Evolutionary conservation across 139 green algal species (phyloP).

Genomic region (Mesotaenium endlicherianum): DNA sequence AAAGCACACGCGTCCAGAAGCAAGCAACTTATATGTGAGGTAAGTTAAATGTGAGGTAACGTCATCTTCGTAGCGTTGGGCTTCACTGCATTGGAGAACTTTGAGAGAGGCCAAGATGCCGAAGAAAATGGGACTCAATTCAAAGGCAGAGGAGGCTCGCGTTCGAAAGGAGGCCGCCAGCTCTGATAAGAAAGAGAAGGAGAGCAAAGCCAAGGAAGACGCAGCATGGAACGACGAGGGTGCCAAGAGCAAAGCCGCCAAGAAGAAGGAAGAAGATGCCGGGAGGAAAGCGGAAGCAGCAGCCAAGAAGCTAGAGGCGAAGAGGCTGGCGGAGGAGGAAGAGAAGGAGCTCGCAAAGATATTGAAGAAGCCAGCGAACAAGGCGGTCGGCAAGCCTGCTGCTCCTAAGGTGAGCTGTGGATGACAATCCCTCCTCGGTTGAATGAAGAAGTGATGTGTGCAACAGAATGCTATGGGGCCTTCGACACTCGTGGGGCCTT

Average conservation of each 20-base stretch:
- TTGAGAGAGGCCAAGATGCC: no score
- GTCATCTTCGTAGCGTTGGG: no score
- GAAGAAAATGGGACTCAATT: slow-evolving; percentile 44
- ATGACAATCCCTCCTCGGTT: no score
- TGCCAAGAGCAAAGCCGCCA: slow-evolving; percentile 46
- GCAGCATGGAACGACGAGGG: slow-evolving; percentile 31
- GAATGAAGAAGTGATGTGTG: no score
- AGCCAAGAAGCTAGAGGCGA: slow-evolving; percentile 45
- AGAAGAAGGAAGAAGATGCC: slow-evolving; percentile 53
- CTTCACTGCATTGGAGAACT: no score
- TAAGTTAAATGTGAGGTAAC: no score
- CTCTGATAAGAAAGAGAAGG: slow-evolving; percentile 31
- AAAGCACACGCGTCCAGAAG: no score
- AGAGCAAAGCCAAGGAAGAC: slow-evolving; percentile 50
- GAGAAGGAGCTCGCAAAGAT: slow-evolving; percentile 42
- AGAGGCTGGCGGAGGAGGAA: slow-evolving; percentile 36
- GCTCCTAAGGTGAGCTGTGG: no score
- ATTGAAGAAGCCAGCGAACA: neutral
- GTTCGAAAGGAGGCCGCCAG: slow-evolving; percentile 27
- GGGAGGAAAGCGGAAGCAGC: slow-evolving; percentile 26
- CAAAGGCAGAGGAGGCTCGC: slow-evolving; percentile 43
- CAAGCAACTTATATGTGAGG: no score
- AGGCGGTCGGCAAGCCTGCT: no score
- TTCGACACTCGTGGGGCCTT: no score
- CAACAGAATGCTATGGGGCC: no score